Evolutionary conservation across 192 early-diverging fungal species (phyloP).

Genomic region (Cladochytrium replicatum): DNA sequence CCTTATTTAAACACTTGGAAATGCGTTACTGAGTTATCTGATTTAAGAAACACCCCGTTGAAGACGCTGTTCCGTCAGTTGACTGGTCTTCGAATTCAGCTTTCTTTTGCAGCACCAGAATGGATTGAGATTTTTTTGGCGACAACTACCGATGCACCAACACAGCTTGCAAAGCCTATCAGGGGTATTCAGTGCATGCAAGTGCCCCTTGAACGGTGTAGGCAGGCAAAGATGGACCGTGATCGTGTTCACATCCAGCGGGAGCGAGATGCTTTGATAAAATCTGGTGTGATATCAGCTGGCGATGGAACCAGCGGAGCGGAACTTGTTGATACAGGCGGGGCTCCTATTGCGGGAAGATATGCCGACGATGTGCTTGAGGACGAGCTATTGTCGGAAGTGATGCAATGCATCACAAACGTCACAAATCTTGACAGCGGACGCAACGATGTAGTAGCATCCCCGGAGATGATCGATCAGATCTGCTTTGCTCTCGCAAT

Average conservation of each 20-base stretch:
- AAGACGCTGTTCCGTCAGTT: constrained; percentile 22
- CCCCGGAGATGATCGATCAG: constrained; percentile 11
- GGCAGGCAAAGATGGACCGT: constrained; percentile 5
- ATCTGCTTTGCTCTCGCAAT: constrained; percentile 14
- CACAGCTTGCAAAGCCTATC: too few relatives aligned
- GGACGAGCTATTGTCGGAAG: constrained; percentile 14
- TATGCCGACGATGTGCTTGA: constrained; percentile 20
- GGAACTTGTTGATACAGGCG: not conserved
- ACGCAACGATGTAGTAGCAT: constrained; percentile 9
- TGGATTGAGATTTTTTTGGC: constrained; percentile 15
- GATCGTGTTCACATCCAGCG: not conserved
- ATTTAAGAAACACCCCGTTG: constrained; percentile 18
- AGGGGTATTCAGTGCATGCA: constrained; percentile 16
- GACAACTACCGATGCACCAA: constrained; percentile 6
- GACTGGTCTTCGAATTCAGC: constrained; percentile 15
- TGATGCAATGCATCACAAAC: constrained; percentile 12
- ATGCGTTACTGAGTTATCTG: not conserved
- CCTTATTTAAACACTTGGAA: too few relatives aligned
- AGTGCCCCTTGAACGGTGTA: constrained; percentile 18
- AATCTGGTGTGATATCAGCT: not conserved
- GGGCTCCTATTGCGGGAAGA: not conserved
- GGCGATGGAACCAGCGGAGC: not conserved
- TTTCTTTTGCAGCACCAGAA: constrained; percentile 6
- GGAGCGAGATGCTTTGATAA: too few relatives aligned
- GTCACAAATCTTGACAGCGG: constrained; percentile 20